These are phyloP conservation scores for Elaeis oleifera DNA, from an alignment of 202 grass and related monocot species.

Conservation along the genomic window DNA sequence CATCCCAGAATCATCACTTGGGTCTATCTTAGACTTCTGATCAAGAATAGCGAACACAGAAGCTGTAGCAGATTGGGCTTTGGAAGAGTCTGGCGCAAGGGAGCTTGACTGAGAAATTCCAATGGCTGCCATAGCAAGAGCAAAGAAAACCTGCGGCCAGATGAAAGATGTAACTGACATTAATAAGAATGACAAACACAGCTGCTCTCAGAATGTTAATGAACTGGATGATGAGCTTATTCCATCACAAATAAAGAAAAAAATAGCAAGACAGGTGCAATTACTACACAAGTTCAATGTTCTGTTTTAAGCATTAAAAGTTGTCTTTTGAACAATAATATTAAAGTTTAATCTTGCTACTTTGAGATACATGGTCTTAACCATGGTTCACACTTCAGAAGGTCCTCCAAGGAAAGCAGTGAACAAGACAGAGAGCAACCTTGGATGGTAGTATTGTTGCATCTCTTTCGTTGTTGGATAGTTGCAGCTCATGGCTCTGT, in stretches of 20 bases:
- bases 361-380: neutral
- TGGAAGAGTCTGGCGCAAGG: constrained; percentile 44
- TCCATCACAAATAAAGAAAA: too few relatives aligned
- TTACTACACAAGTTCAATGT: too few relatives aligned
- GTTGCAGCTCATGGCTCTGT: too few relatives aligned
- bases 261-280: too few relatives aligned
- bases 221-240: neutral
- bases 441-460: too few relatives aligned
- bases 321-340: too few relatives aligned
- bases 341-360: too few relatives aligned
- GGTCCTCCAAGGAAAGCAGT: too few relatives aligned
- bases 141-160: constrained; percentile 57
- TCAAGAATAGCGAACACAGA: constrained; percentile 75
- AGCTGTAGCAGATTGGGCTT: constrained; percentile 48
- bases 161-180: neutral
- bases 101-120: constrained; percentile 60
- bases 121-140: constrained; percentile 50
- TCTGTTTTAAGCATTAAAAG: too few relatives aligned
- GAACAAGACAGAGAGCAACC: too few relatives aligned
- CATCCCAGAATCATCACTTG: constrained; percentile 38
- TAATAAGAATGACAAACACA: neutral
- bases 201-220: neutral
- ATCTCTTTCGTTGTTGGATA: too few relatives aligned
- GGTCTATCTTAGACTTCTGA: constrained; percentile 55
- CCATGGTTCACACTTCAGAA: too few relatives aligned